Conservation (phyloP, 2,329 filamentous ascomycete species). For the Fusarium drepaniforme region DNA sequence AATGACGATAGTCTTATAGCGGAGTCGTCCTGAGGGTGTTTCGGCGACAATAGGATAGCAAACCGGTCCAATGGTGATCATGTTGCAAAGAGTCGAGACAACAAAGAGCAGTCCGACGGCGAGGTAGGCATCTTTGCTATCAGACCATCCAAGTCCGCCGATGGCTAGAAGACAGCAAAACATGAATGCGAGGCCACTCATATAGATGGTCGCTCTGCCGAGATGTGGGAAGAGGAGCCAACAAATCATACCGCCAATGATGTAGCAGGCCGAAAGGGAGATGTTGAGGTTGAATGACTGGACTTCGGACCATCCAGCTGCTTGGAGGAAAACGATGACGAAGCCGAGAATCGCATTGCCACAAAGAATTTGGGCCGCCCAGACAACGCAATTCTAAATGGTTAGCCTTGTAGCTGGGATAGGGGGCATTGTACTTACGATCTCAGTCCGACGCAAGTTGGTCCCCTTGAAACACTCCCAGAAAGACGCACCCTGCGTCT, state of each 20-base stretch:
- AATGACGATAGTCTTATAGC: not conserved
- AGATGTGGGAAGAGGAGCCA: not conserved
- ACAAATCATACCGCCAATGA: not conserved
- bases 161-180: not conserved
- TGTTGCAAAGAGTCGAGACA: not conserved
- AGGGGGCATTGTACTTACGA: not conserved
- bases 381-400: not conserved
- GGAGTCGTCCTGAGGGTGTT: not conserved
- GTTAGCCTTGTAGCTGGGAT: not conserved
- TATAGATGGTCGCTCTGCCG: not conserved
- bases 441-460: not conserved
- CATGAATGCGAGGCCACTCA: not conserved
- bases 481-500: not conserved
- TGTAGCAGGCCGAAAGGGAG: not conserved
- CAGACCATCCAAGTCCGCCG: not conserved
- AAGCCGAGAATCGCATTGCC: not conserved
- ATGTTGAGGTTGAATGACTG: slow-evolving; percentile 4
- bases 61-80: not conserved
- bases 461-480: not conserved
- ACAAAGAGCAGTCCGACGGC: not conserved
- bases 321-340: not conserved
- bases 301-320: not conserved
- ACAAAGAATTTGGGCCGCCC: not conserved
- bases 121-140: not conserved
- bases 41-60: not conserved